Evolutionary conservation across 805 yeast genomes (phyloP).

Genomic region (Wickerhamiella spandovensis): DNA sequence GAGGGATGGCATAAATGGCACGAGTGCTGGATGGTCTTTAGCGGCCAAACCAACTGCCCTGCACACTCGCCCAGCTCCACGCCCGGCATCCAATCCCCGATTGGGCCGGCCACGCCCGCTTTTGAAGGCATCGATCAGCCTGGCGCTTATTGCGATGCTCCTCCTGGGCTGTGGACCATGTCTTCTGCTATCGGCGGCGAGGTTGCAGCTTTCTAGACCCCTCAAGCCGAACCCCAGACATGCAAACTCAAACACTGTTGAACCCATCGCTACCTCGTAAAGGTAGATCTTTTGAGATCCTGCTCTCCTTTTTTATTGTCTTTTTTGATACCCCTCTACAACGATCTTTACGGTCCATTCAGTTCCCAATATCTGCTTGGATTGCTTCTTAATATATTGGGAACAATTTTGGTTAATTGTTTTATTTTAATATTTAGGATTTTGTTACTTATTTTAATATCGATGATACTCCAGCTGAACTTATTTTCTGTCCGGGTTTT

Average conservation of each 20-base stretch:
- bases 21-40: conserved; percentile 19
- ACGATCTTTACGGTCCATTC: background rate
- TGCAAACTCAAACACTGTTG: no score
- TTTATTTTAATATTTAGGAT: background rate
- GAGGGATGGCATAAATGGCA: conserved; percentile 25
- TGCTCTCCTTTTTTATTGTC: background rate
- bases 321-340: background rate
- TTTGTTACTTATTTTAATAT: background rate
- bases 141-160: background rate
- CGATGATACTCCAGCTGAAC: no score
- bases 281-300: background rate
- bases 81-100: background rate
- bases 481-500: no score
- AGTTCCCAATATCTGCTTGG: background rate
- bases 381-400: background rate
- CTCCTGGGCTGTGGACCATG: background rate
- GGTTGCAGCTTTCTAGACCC: background rate
- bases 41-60: background rate
- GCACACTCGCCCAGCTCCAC: background rate
- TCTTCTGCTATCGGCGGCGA: background rate
- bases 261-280: no score
- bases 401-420: background rate
- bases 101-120: background rate
- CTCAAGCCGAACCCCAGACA: no score
- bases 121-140: background rate